Base-by-base conservation (phyloP, 139 green algal species). In the Tetradesmus lagerheimii region DNA sequence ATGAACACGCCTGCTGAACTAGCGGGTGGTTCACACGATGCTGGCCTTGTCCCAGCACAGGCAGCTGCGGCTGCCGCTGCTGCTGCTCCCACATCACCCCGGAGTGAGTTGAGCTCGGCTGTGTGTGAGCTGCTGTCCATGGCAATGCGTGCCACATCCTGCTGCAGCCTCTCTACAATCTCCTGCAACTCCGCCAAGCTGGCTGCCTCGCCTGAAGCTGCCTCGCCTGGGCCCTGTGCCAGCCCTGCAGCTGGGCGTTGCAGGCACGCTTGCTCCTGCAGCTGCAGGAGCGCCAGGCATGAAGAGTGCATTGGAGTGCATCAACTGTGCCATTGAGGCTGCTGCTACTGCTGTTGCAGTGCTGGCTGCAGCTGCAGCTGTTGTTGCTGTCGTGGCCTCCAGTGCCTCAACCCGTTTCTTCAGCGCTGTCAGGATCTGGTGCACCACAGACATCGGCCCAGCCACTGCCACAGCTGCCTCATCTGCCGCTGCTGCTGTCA, bases 31-130 rank as follows among this genome's bases (percentile, higher is more conserved):
- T 15, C 45, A 15, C 12, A n/a, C 57, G 45, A 25, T 75, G 80
- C 14, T 15, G 8, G 64, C 8, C 45, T 15, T 20, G 39, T 31
- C 8, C n/a, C 67, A 78, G 67, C 67, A 34, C 67, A 37, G 15
- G 83, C 83, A 31, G 83, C 83, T 15, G 64, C 64, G 0, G 64
- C 64, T 8, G 83, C 83, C 5, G 83, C 83, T 27, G 82, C 82
- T 53, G 82, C 82, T 29, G 83, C 83, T 18, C 62, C 83, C 4
- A 88, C 83, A 50, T 88, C 83, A 34, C 83, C 83, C 83, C 39
- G 14, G 4, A 88, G 34, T 11, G 83, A 50, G 27, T 80, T 27
- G 18, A 88, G 8, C 38, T 23, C 34, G 3, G 25, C 83, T 15
- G 64, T 41, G 9, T 50, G 38, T n/a, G 83, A 80, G 15, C 4